phyloP scores from a whole-genome alignment of 2,329 filamentous ascomycete genomes.

The Thelonectria olida region DNA sequence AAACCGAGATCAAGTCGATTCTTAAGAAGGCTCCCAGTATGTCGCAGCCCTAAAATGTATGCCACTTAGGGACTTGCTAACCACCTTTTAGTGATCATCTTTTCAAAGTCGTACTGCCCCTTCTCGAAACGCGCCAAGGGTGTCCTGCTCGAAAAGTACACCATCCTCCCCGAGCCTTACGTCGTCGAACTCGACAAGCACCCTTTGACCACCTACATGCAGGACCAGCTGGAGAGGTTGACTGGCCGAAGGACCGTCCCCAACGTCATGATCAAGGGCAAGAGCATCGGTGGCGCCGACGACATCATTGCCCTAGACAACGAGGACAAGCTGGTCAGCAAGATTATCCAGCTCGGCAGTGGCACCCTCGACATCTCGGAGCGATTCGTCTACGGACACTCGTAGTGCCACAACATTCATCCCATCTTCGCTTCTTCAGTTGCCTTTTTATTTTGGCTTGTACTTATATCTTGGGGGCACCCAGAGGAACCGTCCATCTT shows the following conservation, averaged over 20 bases:
- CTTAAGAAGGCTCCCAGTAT: slow-evolving; percentile 85
- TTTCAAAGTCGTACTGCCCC: slow-evolving; percentile 94
- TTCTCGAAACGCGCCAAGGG: slow-evolving; percentile 86
- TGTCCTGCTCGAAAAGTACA: slow-evolving; percentile 85
- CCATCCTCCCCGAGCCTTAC: slow-evolving; percentile 81
- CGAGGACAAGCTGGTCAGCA: slow-evolving; percentile 73
- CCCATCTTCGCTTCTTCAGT: background rate
- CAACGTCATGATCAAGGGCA: slow-evolving; percentile 88
- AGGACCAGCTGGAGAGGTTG: slow-evolving; percentile 74
- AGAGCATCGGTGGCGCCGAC: slow-evolving; percentile 90
- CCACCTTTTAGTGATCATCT: slow-evolving; percentile 78
- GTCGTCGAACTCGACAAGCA: slow-evolving; percentile 93
- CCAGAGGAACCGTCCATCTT: slow-evolving; percentile 7
- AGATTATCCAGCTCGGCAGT: slow-evolving; percentile 77
- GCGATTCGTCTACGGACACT: slow-evolving; percentile 43
- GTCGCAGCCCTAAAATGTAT: slow-evolving; percentile 37
- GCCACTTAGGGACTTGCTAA: slow-evolving; percentile 10
- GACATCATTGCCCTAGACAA: slow-evolving; percentile 79
- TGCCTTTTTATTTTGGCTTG: slow-evolving; percentile 11
- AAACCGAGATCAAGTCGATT: slow-evolving; percentile 78
- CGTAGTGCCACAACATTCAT: background rate
- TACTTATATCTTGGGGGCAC: slow-evolving; percentile 22
- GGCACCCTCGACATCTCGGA: slow-evolving; percentile 67
- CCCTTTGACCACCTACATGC: slow-evolving; percentile 75
- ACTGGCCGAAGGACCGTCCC: slow-evolving; percentile 90